Evolutionary conservation across 2,329 filamentous ascomycete species (phyloP).

Genomic region (Aureobasidium vineae): DNA sequence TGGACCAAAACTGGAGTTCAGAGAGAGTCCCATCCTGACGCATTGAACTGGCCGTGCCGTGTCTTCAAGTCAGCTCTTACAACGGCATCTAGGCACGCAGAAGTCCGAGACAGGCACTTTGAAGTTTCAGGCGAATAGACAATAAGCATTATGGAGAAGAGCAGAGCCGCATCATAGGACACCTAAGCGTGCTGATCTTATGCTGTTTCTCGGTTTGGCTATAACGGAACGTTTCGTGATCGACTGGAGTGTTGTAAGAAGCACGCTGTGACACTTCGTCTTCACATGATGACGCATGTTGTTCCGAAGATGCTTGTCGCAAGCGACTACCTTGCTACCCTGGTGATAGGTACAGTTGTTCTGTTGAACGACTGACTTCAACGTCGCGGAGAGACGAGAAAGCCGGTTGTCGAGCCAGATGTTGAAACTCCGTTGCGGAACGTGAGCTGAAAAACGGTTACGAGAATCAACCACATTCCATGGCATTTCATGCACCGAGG

Average conservation of each 20-base stretch:
- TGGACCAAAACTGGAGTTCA: background rate
- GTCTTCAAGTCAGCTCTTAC: slow-evolving; percentile 10
- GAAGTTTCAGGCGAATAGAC: background rate
- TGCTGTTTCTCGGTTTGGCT: background rate
- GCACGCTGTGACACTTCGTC: slow-evolving; percentile 1
- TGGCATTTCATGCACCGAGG: slow-evolving; percentile 10
- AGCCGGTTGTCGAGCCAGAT: slow-evolving; percentile 14
- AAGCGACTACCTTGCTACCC: background rate
- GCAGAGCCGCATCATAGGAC: slow-evolving; percentile 8
- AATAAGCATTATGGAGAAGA: background rate
- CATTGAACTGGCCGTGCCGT: background rate
- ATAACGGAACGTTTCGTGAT: slow-evolving; percentile 1
- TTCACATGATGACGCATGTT: background rate
- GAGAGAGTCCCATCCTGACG: background rate
- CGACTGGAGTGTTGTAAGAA: background rate
- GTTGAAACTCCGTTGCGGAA: slow-evolving; percentile 15
- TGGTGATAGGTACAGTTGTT: background rate
- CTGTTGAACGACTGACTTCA: background rate
- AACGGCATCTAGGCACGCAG: background rate
- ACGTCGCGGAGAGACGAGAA: slow-evolving; percentile 10
- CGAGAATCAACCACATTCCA: slow-evolving; percentile 20
- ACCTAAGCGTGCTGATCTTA: background rate
- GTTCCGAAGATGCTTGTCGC: background rate
- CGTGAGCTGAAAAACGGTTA: slow-evolving; percentile 9
- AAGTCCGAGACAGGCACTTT: background rate